Evolutionary conservation across 805 yeast genomes (phyloP).

Genomic region (Monosporozyma unispora): DNA sequence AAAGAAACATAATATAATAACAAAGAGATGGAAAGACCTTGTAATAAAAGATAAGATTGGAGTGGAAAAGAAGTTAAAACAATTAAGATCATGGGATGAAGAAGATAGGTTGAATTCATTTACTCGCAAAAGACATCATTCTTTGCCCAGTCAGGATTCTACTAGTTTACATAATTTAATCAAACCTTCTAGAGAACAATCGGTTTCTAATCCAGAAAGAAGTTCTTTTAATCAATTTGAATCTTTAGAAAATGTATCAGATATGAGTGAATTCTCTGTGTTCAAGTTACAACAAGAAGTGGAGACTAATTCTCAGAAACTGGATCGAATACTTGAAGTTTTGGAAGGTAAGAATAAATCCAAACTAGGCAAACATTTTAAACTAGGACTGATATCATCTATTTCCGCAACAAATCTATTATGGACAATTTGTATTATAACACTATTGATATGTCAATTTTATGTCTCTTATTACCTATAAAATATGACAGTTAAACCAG

Average conservation of each 20-base stretch:
- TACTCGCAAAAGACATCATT: not conserved
- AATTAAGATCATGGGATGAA: slow-evolving; percentile 6
- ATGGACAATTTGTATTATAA: slow-evolving; percentile 27
- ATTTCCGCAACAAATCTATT: slow-evolving; percentile 6
- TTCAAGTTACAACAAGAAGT: slow-evolving; percentile 14
- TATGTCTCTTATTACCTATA: slow-evolving; percentile 18
- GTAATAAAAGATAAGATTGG: slow-evolving; percentile 8
- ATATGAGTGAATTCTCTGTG: slow-evolving; percentile 1
- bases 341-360: slow-evolving; percentile 3
- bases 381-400: no score
- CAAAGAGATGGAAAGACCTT: not conserved
- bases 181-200: not conserved
- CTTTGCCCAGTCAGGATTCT: not conserved
- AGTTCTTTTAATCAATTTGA: not conserved
- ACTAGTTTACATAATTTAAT: not conserved
- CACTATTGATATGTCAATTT: slow-evolving; percentile 20
- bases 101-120: not conserved
- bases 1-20: slow-evolving; percentile 8
- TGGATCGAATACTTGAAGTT: slow-evolving; percentile 21
- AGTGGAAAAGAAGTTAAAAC: slow-evolving; percentile 14
- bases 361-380: not conserved
- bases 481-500: not conserved
- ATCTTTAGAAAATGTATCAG: not conserved
- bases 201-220: not conserved
- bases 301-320: slow-evolving; percentile 15